Evolutionary conservation across 768 basidiomycete species (phyloP), one percentile per base, ranked within the genome.

Genomic region (Mycena chlorophos): DNA sequence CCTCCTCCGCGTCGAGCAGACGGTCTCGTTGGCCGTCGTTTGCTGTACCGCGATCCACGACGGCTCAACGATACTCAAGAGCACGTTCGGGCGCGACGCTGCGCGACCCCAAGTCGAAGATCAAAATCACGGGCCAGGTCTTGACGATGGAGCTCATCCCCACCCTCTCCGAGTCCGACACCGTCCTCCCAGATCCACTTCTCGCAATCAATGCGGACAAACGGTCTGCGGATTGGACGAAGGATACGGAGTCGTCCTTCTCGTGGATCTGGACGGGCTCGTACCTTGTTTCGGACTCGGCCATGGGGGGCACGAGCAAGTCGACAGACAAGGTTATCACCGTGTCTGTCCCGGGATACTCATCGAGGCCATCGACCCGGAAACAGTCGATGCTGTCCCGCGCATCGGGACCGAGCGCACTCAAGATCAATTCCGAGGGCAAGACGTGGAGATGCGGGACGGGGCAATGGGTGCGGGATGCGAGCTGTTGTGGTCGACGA

Each of bases 61-160:
- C n/a, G 57, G 52, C 40, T 28, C 34, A 0, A 29, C 38, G n/a
- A 43, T 39, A 17, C 48, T 34, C 16, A 19, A 29, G 2, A 49
- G 47, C 26, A 49, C 46, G n/a, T 39, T 51, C 6, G n/a, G n/a
- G 19, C 2, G 14, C 46, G 3, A 50, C 52, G 0, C 49, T 58
- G 30, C 23, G 25, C 5, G 50, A 58, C 22, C 48, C 52, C 2
- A 37, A 3, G 19, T 37, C 57, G 0, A 48, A 53, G 40, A 51
- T 58, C 52, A 53, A 54, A 23, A n/a, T 58, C 12, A 50, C 23
- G 20, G 52, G 57, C 2, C 57, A 58, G 42, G 37, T 58, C 25
- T 22, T 49, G 5, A 49, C 25, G 34, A 28, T 57, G 51, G 25
- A 38, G n/a, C 13, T 53, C 30, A 28, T 49, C 5, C 51, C 51